Evolutionary conservation across 805 yeast species (phyloP).

Genomic region (Ogataea glucozyma): DNA sequence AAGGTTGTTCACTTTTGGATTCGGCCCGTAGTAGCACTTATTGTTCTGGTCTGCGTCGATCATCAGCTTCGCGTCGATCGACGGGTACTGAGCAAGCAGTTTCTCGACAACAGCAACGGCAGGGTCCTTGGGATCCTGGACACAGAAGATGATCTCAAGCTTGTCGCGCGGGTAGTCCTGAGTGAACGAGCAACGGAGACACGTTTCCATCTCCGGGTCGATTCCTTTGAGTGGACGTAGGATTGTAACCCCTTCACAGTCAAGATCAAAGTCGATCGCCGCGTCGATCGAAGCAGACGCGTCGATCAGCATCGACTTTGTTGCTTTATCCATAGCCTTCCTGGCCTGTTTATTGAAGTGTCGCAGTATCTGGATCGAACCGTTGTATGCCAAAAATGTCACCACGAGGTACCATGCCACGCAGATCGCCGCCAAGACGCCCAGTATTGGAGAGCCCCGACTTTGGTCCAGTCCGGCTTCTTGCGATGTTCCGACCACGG

Average conservation of each 20-base stretch:
- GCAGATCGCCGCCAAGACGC: conserved; percentile 17
- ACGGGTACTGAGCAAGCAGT: conserved; percentile 54
- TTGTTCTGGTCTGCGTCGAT: conserved; percentile 42
- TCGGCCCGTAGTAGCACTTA: conserved; percentile 67
- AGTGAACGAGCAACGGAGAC: conserved; percentile 64
- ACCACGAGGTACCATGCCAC: conserved; percentile 35
- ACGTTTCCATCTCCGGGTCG: conserved; percentile 70
- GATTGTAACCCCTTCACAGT: conserved; percentile 70
- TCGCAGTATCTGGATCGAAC: conserved; percentile 30
- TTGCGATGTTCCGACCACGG: too few relatives aligned
- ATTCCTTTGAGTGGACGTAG: conserved; percentile 82
- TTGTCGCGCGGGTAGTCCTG: conserved; percentile 64
- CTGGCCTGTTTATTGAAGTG: conserved; percentile 27
- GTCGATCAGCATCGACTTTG: conserved; percentile 31
- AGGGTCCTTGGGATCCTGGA: conserved; percentile 63
- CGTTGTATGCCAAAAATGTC: conserved; percentile 28
- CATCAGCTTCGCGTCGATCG: conserved; percentile 58
- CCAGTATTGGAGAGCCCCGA: background rate
- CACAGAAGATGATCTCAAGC: conserved; percentile 75
- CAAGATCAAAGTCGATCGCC: too few relatives aligned
- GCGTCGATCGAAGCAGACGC: too few relatives aligned
- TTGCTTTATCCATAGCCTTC: conserved; percentile 9
- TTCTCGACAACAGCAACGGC: conserved; percentile 57
- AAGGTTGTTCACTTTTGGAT: conserved; percentile 85
- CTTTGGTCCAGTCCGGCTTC: background rate